Evolutionary conservation across 2,329 filamentous ascomycete genomes (phyloP).

Genomic region (Colletotrichum liriopes): DNA sequence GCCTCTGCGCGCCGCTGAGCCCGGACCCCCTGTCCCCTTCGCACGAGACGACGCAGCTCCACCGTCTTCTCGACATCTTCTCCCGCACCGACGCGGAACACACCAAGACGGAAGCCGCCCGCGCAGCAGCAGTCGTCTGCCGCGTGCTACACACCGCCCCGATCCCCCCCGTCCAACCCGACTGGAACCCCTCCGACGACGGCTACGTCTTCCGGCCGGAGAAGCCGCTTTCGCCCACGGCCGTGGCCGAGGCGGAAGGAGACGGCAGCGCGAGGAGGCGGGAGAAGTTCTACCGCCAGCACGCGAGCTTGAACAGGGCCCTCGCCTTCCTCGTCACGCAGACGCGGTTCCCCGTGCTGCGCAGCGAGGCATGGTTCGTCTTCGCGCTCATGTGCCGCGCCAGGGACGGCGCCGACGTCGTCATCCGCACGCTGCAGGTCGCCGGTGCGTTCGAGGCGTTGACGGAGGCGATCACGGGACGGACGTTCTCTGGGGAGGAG

Average conservation of each 20-base stretch:
- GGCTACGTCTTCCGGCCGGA: constrained; percentile 44
- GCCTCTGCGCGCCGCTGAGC: constrained; percentile 61
- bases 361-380: constrained; percentile 75
- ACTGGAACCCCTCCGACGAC: constrained; percentile 53
- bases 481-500: constrained; percentile 47
- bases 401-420: constrained; percentile 63
- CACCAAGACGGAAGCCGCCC: constrained; percentile 72
- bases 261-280: constrained; percentile 46
- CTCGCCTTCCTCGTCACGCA: constrained; percentile 71
- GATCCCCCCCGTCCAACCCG: constrained; percentile 51
- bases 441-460: constrained; percentile 61
- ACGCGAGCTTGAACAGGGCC: constrained; percentile 58
- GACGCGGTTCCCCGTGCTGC: constrained; percentile 70
- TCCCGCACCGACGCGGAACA: constrained; percentile 61
- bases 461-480: constrained; percentile 65
- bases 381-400: constrained; percentile 73
- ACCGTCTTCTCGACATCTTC: constrained; percentile 57
- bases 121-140: constrained; percentile 67
- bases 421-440: constrained; percentile 60
- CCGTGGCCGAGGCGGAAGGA: constrained; percentile 25
- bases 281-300: constrained; percentile 61
- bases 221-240: constrained; percentile 32
- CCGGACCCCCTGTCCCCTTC: constrained; percentile 49
- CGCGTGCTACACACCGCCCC: constrained; percentile 66
- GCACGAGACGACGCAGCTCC: constrained; percentile 52